Evolutionary conservation across 1,139 yeast genomes (phyloP).

Genomic region (Kodamaea fungicola): DNA sequence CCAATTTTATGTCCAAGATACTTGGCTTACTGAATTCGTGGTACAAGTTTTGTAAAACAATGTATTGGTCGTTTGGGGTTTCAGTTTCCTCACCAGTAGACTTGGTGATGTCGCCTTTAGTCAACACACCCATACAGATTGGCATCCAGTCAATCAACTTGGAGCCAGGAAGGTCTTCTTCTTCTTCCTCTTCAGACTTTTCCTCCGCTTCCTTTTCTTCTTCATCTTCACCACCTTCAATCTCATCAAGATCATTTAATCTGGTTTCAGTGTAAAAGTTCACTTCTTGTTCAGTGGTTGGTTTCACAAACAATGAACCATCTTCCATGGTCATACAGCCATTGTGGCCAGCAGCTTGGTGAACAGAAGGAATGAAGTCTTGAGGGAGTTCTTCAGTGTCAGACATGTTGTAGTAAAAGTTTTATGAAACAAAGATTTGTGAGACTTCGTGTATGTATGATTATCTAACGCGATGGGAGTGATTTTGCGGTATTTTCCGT

Average conservation of each 20-base stretch:
- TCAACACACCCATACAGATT: constrained; percentile 34
- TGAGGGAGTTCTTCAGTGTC: constrained; percentile 6
- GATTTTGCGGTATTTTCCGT: neutral
- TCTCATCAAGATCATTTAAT: constrained; percentile 17
- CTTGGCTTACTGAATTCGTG: constrained; percentile 64
- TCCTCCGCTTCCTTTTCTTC: constrained; percentile 2
- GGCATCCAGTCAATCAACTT: constrained; percentile 54
- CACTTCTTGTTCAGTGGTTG: constrained; percentile 60
- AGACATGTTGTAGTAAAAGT: constrained; percentile 1
- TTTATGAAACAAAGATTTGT: neutral
- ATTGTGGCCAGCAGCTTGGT: constrained; percentile 86
- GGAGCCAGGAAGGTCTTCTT: constrained; percentile 26
- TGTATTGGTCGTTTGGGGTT: constrained; percentile 23
- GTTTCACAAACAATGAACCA: constrained; percentile 72
- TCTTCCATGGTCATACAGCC: constrained; percentile 60
- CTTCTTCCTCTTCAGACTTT: constrained; percentile 12
- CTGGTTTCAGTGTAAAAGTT: constrained; percentile 54
- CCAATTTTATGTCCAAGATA: constrained; percentile 80
- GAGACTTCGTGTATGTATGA: neutral
- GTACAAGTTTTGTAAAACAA: constrained; percentile 75
- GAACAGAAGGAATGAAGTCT: constrained; percentile 14
- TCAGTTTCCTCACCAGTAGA: constrained; percentile 1
- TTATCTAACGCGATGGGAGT: neutral
- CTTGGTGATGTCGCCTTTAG: constrained; percentile 24
- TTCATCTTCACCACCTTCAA: constrained; percentile 6